A percentile compares a stretch with the other conserved stretches of the same genome.
Conservation (phyloP, 1,284 basidiomycete genomes). For the Coniferiporia sulphurascens region DNA sequence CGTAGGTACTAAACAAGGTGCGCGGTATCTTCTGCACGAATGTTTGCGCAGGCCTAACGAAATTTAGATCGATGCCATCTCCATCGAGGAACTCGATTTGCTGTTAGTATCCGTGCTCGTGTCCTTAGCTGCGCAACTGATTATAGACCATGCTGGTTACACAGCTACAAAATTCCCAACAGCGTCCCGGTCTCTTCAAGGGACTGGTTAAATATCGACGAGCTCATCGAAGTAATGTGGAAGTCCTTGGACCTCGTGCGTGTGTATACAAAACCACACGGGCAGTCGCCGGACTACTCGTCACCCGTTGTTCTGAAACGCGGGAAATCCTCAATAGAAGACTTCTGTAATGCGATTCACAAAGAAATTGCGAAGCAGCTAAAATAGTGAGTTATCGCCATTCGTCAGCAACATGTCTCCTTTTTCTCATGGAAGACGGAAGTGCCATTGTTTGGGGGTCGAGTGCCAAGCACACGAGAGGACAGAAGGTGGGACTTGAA, state of each 20-base stretch:
- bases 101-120: constrained; percentile 48
- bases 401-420: not conserved
- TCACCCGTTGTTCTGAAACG: constrained; percentile 75
- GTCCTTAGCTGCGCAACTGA: not conserved
- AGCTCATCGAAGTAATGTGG: constrained; percentile 92
- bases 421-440: constrained; percentile 9
- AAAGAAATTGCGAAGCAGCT: constrained; percentile 92
- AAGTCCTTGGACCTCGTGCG: constrained; percentile 82
- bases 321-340: constrained; percentile 77
- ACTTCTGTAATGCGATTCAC: constrained; percentile 89
- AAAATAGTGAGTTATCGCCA: constrained; percentile 64
- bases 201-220: constrained; percentile 97
- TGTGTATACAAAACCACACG: constrained; percentile 94
- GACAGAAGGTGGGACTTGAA: constrained; percentile 93
- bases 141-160: not conserved
- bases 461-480: constrained; percentile 92
- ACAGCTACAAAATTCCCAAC: constrained; percentile 87
- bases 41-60: constrained; percentile 14
- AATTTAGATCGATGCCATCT: constrained; percentile 91
- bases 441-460: constrained; percentile 92
- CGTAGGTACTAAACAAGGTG: constrained; percentile 74
- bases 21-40: constrained; percentile 8
- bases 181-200: constrained; percentile 92
- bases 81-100: constrained; percentile 97
- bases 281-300: constrained; percentile 85